Conservation (phyloP, 495 filamentous ascomycete species). For the Aspergillus diversus region DNA sequence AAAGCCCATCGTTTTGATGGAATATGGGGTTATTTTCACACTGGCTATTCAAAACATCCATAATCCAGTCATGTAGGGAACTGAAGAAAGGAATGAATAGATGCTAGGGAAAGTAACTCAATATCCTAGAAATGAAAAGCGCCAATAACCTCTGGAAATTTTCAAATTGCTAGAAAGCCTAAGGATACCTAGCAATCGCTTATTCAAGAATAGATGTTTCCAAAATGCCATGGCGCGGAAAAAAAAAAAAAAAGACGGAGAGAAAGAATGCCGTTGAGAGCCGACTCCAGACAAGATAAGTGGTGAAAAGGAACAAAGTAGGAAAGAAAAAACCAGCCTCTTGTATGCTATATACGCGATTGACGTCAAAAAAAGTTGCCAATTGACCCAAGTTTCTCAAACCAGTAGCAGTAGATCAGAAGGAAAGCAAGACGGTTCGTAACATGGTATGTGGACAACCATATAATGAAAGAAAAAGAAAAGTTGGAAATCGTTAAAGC, state of each 20-base stretch:
- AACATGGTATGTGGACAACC: conserved; percentile 32
- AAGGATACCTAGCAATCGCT: not conserved
- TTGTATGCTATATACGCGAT: conserved; percentile 27
- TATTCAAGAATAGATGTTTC: not conserved
- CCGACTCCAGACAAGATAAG: conserved; percentile 25
- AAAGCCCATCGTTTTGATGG: no score
- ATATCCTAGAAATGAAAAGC: not conserved
- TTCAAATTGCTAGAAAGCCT: not conserved
- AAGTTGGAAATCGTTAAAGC: conserved; percentile 33
- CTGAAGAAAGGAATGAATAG: no score
- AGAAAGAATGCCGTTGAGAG: conserved; percentile 16
- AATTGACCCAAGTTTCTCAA: conserved; percentile 31
- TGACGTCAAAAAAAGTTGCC: conserved; percentile 19
- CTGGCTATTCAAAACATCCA: no score
- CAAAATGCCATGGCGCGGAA: not conserved
- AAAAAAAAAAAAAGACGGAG: conserved; percentile 2
- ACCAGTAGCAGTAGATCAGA: conserved; percentile 31
- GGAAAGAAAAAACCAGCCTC: conserved; percentile 17
- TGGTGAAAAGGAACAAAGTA: conserved; percentile 19
- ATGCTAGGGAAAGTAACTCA: no score
- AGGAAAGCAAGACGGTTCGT: conserved; percentile 33
- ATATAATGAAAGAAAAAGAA: conserved; percentile 28
- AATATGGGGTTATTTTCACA: no score
- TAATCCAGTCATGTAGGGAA: no score
- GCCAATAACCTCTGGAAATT: not conserved